These are phyloP conservation scores for Cyclospora cayetanensis DNA, from an alignment of 169 alveolate genomes.

Conservation along the genomic window DNA sequence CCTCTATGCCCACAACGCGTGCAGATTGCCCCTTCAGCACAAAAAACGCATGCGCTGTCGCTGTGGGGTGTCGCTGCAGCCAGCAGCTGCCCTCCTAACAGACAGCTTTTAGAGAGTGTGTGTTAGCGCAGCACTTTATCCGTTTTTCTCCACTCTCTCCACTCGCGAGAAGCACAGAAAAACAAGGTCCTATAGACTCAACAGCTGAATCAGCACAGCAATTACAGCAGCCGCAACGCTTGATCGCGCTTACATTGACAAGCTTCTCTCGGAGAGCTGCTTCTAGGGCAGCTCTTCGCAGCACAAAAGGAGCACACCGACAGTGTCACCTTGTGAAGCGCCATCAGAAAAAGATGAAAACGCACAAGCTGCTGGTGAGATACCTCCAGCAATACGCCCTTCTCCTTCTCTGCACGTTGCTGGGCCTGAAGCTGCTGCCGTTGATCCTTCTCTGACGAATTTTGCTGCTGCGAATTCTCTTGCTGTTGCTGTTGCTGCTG, in stretches of 20 bases:
- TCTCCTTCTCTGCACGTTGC: background rate
- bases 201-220: background rate
- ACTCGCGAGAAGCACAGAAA: background rate
- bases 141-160: too few species aligned
- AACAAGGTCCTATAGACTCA: background rate
- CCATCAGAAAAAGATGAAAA: background rate
- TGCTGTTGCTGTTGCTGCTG: constrained; percentile 22
- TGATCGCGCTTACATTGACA: background rate
- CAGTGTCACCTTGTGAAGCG: background rate
- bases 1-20: background rate
- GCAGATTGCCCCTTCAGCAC: constrained; percentile 3
- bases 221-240: background rate
- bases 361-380: background rate
- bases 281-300: constrained; percentile 19
- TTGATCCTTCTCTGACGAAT: background rate
- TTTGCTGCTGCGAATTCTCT: background rate
- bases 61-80: background rate
- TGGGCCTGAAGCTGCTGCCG: background rate
- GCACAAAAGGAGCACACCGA: constrained; percentile 12
- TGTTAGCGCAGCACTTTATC: too few species aligned
- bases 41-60: background rate
- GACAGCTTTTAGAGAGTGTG: too few species aligned
- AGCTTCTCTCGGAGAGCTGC: background rate
- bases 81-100: background rate
- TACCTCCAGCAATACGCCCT: background rate